Percentiles rank a stretch among this genome's conserved stretches.
Evolutionary conservation across 148 eudicot species (phyloP).

Genomic region (Camellia lanceoleosa): DNA sequence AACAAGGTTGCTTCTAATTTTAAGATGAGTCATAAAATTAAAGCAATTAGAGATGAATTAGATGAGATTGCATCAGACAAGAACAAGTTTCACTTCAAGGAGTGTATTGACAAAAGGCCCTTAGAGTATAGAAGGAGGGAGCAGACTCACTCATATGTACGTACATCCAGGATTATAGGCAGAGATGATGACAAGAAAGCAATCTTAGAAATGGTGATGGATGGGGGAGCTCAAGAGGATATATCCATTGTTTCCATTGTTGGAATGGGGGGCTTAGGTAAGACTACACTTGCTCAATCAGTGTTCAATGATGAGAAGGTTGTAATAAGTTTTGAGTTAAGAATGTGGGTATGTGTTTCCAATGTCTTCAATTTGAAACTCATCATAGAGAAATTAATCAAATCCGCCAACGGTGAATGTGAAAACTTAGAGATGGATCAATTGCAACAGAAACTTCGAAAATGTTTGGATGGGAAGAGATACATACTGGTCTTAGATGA

Average conservation of each 20-base stretch:
- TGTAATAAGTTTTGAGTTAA: slow-evolving; percentile 4
- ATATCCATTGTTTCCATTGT: slow-evolving; percentile 18
- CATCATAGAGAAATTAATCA: not conserved
- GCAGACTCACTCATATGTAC: not conserved
- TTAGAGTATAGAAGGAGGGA: not conserved
- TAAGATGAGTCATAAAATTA: not conserved
- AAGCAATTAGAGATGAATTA: not conserved
- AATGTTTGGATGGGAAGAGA: slow-evolving; percentile 1
- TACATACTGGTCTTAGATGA: slow-evolving; percentile 21
- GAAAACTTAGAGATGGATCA: not conserved
- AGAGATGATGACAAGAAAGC: slow-evolving; percentile 5
- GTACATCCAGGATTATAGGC: not conserved
- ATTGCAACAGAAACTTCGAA: not conserved
- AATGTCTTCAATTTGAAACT: not conserved
- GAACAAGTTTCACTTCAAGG: not conserved
- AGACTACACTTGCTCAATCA: slow-evolving; percentile 23
- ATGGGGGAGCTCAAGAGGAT: not conserved
- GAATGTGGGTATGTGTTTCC: slow-evolving; percentile 18
- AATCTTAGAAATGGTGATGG: not conserved
- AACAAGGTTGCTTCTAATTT: not conserved
- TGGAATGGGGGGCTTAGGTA: slow-evolving; percentile 32
- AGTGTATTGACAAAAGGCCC: not conserved
- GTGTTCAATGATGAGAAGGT: slow-evolving; percentile 7
- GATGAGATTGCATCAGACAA: not conserved
- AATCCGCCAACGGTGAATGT: not conserved